Conservation (phyloP, 2,329 filamentous ascomycete genomes). For the Cladosporium cucumerinum region DNA sequence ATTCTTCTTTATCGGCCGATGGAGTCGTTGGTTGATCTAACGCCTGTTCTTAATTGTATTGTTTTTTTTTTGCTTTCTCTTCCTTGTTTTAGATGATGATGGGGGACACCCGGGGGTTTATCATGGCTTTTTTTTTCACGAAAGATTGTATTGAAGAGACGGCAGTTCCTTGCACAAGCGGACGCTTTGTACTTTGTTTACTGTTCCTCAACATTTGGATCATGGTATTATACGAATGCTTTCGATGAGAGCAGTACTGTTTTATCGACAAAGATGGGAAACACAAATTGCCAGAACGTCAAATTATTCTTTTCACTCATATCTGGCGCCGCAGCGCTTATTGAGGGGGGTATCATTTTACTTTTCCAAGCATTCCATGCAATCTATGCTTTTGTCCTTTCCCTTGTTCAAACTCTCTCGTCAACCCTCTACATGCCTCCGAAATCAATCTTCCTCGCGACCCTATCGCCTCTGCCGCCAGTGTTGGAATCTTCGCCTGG, state of each 20-base stretch:
- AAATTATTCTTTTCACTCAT: background rate
- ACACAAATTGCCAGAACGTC: background rate
- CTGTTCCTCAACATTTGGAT: background rate
- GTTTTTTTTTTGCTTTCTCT: background rate
- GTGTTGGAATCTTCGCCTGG: slow-evolving; percentile 50
- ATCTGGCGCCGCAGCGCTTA: background rate
- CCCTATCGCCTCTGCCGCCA: slow-evolving; percentile 61
- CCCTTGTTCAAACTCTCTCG: no score
- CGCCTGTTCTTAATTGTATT: background rate
- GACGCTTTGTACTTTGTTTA: background rate
- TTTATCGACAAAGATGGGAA: background rate
- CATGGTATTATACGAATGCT: background rate
- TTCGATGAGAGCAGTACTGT: background rate
- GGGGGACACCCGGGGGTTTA: background rate
- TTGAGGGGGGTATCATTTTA: background rate
- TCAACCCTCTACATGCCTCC: slow-evolving; percentile 45
- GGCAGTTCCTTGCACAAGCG: background rate
- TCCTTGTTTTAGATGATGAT: background rate
- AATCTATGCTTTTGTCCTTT: background rate
- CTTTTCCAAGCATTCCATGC: background rate
- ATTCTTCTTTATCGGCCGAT: background rate
- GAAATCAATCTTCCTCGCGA: slow-evolving; percentile 81
- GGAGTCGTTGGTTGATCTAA: background rate
- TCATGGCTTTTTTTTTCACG: background rate
- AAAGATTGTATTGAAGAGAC: background rate